Percentiles rank a stretch among this genome's conserved stretches.
phyloP scores from a whole-genome alignment of 768 basidiomycete genomes.

The Sarcodon aspratus region DNA sequence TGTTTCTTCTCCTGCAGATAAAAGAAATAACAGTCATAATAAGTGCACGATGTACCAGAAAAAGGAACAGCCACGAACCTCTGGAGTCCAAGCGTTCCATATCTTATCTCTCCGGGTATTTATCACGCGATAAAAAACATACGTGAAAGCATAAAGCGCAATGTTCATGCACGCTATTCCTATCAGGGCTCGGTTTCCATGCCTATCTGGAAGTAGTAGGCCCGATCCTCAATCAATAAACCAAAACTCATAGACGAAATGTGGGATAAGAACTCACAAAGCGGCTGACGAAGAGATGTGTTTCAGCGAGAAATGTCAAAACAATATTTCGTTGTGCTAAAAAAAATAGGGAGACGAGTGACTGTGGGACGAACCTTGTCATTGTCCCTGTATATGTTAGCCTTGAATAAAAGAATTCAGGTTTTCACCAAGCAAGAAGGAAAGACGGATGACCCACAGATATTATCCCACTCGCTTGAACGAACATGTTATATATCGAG shows the following conservation, averaged over 20 bases:
- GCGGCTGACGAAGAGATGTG: conserved; percentile 5
- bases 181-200: conserved; percentile 46
- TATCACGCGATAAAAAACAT: conserved; percentile 41
- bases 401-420: conserved; percentile 16
- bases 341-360: background rate
- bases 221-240: background rate
- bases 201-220: conserved; percentile 33
- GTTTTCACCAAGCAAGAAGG: background rate
- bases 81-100: conserved; percentile 38
- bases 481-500: conserved; percentile 50
- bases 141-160: conserved; percentile 35
- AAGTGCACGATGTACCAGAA: background rate
- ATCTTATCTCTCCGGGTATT: conserved; percentile 36
- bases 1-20: conserved; percentile 35
- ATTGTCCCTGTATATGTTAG: conserved; percentile 43
- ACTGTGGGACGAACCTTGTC: conserved; percentile 25
- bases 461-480: conserved; percentile 43
- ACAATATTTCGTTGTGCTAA: conserved; percentile 14
- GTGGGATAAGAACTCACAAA: conserved; percentile 9
- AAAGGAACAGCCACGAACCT: conserved; percentile 21
- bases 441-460: conserved; percentile 21
- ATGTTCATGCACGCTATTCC: conserved; percentile 45
- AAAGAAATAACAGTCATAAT: background rate
- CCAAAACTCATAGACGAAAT: background rate
- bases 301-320: conserved; percentile 9